Percentiles rank a stretch among this genome's conserved stretches.
Evolutionary conservation across 2,329 filamentous ascomycete genomes (phyloP).

Genomic region (Huntiella savannae): DNA sequence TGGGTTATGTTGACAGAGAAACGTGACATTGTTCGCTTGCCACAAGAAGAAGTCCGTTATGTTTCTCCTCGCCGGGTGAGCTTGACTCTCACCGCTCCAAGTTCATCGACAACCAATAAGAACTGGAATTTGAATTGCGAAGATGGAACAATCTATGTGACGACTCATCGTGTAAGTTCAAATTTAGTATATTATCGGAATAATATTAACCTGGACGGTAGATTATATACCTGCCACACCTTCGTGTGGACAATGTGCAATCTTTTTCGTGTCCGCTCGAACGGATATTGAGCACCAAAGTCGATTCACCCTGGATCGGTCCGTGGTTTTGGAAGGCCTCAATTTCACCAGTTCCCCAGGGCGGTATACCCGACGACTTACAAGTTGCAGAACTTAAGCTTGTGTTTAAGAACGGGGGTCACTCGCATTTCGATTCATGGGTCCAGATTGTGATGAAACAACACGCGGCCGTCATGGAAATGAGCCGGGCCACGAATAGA

Average conservation of each 20-base stretch:
- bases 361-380: conserved; percentile 58
- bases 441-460: conserved; percentile 76
- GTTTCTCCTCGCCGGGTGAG: conserved; percentile 63
- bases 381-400: conserved; percentile 63
- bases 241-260: too few species aligned
- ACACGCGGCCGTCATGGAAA: conserved; percentile 60
- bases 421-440: conserved; percentile 68
- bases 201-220: conserved; percentile 19
- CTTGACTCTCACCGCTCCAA: conserved; percentile 53
- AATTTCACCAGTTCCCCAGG: conserved; percentile 63
- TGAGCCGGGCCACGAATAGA: conserved; percentile 48
- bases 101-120: conserved; percentile 27
- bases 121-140: conserved; percentile 36
- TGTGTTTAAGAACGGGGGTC: conserved; percentile 88
- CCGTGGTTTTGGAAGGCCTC: conserved; percentile 75
- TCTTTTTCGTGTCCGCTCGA: too few species aligned
- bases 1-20: conserved; percentile 83
- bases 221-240: conserved; percentile 65
- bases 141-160: conserved; percentile 59
- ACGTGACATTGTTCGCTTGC: conserved; percentile 62
- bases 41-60: conserved; percentile 65
- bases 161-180: conserved; percentile 56
- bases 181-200: background rate
- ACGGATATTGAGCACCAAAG: too few species aligned
- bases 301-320: conserved; percentile 68